These are phyloP conservation scores for Corynascus novoguineensis DNA, from an alignment of 495 filamentous ascomycete genomes.

Conservation along the genomic window DNA sequence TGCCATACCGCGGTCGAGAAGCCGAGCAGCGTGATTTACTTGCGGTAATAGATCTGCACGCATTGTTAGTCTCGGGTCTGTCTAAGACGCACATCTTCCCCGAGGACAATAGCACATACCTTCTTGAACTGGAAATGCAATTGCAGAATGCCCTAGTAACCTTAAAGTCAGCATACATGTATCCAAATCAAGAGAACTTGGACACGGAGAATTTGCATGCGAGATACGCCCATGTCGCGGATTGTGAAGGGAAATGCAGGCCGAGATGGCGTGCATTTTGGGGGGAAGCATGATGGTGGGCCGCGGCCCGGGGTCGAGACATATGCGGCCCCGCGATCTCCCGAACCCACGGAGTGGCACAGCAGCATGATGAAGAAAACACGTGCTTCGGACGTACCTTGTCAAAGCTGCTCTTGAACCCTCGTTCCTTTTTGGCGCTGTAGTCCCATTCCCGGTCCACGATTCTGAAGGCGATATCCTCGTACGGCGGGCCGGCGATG, in stretches of 20 bases:
- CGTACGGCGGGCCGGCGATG: slow-evolving; percentile 91
- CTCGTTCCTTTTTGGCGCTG: slow-evolving; percentile 88
- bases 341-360: slow-evolving; percentile 4
- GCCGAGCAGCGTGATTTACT: slow-evolving; percentile 35
- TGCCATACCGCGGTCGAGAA: slow-evolving; percentile 1
- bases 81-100: background rate
- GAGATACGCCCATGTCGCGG: background rate
- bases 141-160: slow-evolving; percentile 79
- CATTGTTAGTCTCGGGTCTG: slow-evolving; percentile 35
- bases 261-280: slow-evolving; percentile 10
- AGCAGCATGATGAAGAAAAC: slow-evolving; percentile 12
- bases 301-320: slow-evolving; percentile 12
- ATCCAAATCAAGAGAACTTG: background rate
- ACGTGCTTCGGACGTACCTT: slow-evolving; percentile 60
- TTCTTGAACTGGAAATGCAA: slow-evolving; percentile 98
- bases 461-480: slow-evolving; percentile 95
- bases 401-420: slow-evolving; percentile 95
- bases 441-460: slow-evolving; percentile 99
- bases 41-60: slow-evolving; percentile 60
- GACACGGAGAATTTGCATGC: slow-evolving; percentile 4
- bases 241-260: slow-evolving; percentile 5
- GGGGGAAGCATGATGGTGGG: slow-evolving; percentile 8
- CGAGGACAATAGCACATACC: slow-evolving; percentile 35
- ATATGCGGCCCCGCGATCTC: slow-evolving; percentile 1
- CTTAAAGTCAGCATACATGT: slow-evolving; percentile 18